Base-by-base conservation (phyloP, 2,329 filamentous ascomycete species). In the Biscogniauxia marginata region DNA sequence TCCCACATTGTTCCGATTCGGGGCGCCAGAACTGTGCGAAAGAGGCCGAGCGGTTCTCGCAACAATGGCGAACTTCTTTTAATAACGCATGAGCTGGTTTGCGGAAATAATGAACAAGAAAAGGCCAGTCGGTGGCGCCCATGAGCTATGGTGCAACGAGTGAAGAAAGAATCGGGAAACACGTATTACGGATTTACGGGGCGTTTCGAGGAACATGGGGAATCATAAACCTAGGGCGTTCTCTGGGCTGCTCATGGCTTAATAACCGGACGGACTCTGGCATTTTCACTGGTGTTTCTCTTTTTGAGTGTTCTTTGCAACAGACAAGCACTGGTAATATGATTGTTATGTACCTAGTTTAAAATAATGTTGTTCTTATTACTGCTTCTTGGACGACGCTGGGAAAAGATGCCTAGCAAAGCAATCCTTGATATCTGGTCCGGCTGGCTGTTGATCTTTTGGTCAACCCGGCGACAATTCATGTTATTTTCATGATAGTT, bases 11-110 rank as follows among this genome's bases (percentile, higher is more conserved):
- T 73, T 82, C 85, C 39, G 56, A 61, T 54, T 66, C 69, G 3
- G 78, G 77, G 9, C 74, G 77, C 39, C 76, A 84, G 50, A 84
- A 83, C 62, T 98, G 95, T 72, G 85, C 87, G 59, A 81, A 83
- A 52, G 88, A 93, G 71, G 86, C 93, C 64, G 78, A 78, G 51
- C 71, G 68, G 23, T 85, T 78, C 65, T 74, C 74, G 59, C 69
- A 78, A 50, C 74, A 76, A 54, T 81, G 81, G 79, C 75, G 72
- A 59, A 68, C 71, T 34, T 72, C 74, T 8, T 79, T 79, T 57
- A 62, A 60, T 8, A 63, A 55, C 50, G 65, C 59, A 58, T 21
- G 54, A 54, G 8, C 50, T 50, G 25, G 48, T 55, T 50, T 39
- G 39, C 54, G 39, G 53, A 39, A 18, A 19, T 9, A 13, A 25